These are phyloP conservation scores for Hyparrhenia diplandra DNA, from an alignment of 176 grass and related monocot species.

Conservation along the genomic window DNA sequence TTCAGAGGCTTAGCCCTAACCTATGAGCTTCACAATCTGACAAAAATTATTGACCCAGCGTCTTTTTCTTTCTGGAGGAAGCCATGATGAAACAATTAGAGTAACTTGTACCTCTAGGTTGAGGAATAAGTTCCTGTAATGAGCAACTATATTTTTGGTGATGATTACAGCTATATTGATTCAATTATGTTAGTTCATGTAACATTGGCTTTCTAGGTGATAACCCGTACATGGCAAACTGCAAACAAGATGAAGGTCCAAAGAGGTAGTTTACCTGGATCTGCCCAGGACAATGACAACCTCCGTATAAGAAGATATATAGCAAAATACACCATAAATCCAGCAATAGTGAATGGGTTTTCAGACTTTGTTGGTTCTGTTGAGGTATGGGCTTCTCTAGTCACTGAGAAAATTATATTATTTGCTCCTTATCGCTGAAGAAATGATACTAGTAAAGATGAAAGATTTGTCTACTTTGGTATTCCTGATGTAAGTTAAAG, in stretches of 20 bases:
- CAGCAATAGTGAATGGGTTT: slow-evolving; percentile 86
- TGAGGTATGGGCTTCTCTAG: slow-evolving; percentile 45
- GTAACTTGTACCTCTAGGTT: background rate
- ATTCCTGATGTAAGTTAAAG: background rate
- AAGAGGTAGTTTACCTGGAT: slow-evolving; percentile 60
- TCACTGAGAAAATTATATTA: background rate
- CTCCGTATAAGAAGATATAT: slow-evolving; percentile 93
- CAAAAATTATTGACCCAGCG: background rate
- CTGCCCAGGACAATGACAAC: slow-evolving; percentile 70
- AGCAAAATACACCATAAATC: slow-evolving; percentile 98
- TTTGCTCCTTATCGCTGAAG: background rate
- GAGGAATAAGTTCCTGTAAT: background rate
- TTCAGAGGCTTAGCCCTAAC: background rate
- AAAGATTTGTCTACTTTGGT: background rate
- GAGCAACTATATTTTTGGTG: too few relatives aligned
- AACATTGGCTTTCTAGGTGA: slow-evolving; percentile 56
- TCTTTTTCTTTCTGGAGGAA: background rate
- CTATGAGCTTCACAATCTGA: background rate
- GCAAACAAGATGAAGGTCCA: slow-evolving; percentile 95
- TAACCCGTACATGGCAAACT: slow-evolving; percentile 95
- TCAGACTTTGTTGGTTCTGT: slow-evolving; percentile 78
- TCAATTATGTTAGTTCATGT: background rate
- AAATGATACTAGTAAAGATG: background rate
- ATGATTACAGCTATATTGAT: background rate
- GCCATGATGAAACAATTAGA: background rate